A percentile compares a stretch with the other conserved stretches of the same genome.
These are phyloP conservation scores for Hirsutella thompsonii DNA, from an alignment of 2,329 filamentous ascomycete species.

Conservation along the genomic window DNA sequence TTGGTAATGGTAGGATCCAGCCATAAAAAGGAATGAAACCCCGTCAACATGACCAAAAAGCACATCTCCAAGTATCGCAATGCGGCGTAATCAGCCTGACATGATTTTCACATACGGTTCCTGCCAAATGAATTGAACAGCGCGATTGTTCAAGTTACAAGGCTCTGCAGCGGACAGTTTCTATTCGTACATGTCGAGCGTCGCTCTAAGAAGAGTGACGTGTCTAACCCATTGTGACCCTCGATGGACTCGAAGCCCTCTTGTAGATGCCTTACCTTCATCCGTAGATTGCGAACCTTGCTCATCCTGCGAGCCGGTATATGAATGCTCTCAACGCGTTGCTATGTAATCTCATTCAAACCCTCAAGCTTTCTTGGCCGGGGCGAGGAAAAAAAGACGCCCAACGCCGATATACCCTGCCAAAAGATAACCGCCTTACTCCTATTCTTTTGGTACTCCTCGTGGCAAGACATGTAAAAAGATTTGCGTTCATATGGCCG, in stretches of 20 bases:
- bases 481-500: conserved; percentile 3
- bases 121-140: too few relatives aligned
- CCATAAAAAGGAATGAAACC: conserved; percentile 23
- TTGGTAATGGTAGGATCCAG: conserved; percentile 23
- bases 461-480: conserved; percentile 2
- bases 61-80: too few relatives aligned
- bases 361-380: not conserved
- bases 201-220: too few relatives aligned
- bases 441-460: conserved; percentile 5
- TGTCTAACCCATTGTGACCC: not conserved
- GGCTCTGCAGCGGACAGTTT: too few relatives aligned
- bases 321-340: not conserved
- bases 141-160: too few relatives aligned
- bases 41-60: conserved; percentile 9
- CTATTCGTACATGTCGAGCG: too few relatives aligned
- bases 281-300: conserved; percentile 2
- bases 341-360: not conserved
- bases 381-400: not conserved
- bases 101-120: too few relatives aligned
- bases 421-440: not conserved
- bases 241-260: not conserved
- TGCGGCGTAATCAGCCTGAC: too few relatives aligned
- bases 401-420: conserved; percentile 1
- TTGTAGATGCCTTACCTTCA: not conserved
- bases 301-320: conserved; percentile 2